phyloP scores from a whole-genome alignment of 2,329 filamentous ascomycete genomes.

The Talaromyces marneffei region DNA sequence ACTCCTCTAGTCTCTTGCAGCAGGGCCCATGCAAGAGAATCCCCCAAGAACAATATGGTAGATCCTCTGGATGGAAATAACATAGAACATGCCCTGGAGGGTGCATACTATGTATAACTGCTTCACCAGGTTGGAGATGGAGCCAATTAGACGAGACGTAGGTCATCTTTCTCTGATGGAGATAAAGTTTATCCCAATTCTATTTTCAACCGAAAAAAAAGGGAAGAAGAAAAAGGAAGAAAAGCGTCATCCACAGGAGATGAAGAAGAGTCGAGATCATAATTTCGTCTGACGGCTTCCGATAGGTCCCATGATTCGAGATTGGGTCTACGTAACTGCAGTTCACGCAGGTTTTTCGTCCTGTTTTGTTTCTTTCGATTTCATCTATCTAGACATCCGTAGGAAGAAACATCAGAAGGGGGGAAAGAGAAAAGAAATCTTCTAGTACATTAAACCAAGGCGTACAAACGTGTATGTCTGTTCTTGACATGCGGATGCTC shows the following conservation, averaged over 20 bases:
- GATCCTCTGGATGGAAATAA: constrained; percentile 1
- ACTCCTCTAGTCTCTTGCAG: background rate
- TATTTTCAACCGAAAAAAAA: background rate
- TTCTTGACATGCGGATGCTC: background rate
- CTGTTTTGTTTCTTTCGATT: background rate
- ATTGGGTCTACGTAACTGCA: background rate
- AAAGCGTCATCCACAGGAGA: background rate
- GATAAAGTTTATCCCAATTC: background rate
- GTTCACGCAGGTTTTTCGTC: background rate
- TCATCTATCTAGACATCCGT: background rate
- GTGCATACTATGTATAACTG: background rate
- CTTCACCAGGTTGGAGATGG: background rate
- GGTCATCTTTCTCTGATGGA: background rate
- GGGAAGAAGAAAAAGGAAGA: background rate
- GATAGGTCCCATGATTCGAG: background rate
- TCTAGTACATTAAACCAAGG: background rate
- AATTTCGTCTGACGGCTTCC: background rate
- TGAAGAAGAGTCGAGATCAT: background rate
- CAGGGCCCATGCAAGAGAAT: background rate
- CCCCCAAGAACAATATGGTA: background rate
- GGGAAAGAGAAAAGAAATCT: background rate
- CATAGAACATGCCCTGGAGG: background rate
- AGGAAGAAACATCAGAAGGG: background rate
- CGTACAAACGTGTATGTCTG: background rate
- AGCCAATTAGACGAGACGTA: background rate